Evolutionary conservation across 2,329 filamentous ascomycete genomes (phyloP), one percentile per base, ranked within the genome.

Genomic region (Fusarium clavum): DNA sequence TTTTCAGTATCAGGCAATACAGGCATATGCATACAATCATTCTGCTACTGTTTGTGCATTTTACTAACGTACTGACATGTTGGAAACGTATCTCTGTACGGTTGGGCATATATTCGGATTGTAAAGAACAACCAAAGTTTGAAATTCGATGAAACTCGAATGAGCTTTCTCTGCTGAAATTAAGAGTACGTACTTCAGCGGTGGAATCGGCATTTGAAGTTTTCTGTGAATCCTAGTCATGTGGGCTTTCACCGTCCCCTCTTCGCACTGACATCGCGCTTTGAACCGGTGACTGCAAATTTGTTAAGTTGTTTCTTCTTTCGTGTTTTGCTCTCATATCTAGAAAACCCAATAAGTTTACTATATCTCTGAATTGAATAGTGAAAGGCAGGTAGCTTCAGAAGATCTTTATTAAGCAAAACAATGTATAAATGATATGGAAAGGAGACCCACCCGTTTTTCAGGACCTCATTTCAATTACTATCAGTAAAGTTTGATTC

Each of bases 221-320:
- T 49, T 40, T 29, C 30, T 20, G 13, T 16, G 30, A 20, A 40
- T 49, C 45, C 54, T 20, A 30, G 24, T 51, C 43, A 49, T 40
- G 54, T 40, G 43, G 43, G 54, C 25, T 51, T 56, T 49, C 30
- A 56, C 53, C 43, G 29, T 48, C 27, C 54, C 44, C 43, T 49
- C 43, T 32, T 49, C 49, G 49, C 49, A 27, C 38, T 53, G 49
- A 53, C 34, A 41, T 52, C 18, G 49, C 41, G 49, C 49, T 25
- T n/a, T 29, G 7, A 43, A 43, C n/a, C 14, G 24, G 18, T 53
- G 12, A 29, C 32, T 29, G 7, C 32, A 43, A 34, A 9, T 29
- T 53, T 13, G 11, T 9, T 29, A 9, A 3, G 10, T 12, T 29
- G 34, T 3, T 38, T 4, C 11, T 10, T 32, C 6, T 7, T 38